Evolutionary conservation across 2,329 filamentous ascomycete genomes (phyloP), one percentile per base, ranked within the genome.

Genomic region (Ascochyta koolunga): DNA sequence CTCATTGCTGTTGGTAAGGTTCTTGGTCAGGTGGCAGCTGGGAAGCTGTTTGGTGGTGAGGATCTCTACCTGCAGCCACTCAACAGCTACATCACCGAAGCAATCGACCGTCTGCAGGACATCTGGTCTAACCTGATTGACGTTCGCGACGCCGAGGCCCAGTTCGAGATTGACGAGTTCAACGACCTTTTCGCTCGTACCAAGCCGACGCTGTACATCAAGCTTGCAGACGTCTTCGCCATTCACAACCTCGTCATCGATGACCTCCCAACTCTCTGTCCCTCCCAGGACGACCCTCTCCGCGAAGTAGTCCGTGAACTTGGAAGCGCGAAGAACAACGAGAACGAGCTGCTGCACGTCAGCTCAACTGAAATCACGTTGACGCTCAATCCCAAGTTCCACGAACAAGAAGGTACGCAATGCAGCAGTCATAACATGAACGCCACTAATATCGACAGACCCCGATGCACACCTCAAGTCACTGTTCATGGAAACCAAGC

Each of bases 81-180:
- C 35, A 99, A 99, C 74, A 90, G 87, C 42, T 98, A 96, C 72
- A 83, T 99, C 40, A 86, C 84, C 16, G 91, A 97, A 56, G 93
- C 93, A 0, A 87, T 96, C 42, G 87, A 91, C 64, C 84, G 93
- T 21, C 81, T 97, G 54, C 84, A 85, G 27, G 83, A 89, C 11
- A 91, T 95, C 38, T 90, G 90, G 77, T 83, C 83, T 39, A 85
- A 89, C 54, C 69, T 98, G 56, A 91, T 99, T 62, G 86, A 89
- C 11, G 90, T 98, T 11, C 87, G 89, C 13, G 89, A 95, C 66
- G 90, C 91, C 0, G 95, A 99, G 75, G 83, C 86, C 46, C 95
- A 95, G 21, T 99, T 98, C 70, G 93, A 98, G 74, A 97, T 99
- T 72, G 95, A 99, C 71, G 95, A 98, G 73, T 99, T 95, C 84